Evolutionary conservation across 106 monocot species (phyloP), one percentile per base, ranked within the genome.

Genomic region (Acanthochlamys bracteata): DNA sequence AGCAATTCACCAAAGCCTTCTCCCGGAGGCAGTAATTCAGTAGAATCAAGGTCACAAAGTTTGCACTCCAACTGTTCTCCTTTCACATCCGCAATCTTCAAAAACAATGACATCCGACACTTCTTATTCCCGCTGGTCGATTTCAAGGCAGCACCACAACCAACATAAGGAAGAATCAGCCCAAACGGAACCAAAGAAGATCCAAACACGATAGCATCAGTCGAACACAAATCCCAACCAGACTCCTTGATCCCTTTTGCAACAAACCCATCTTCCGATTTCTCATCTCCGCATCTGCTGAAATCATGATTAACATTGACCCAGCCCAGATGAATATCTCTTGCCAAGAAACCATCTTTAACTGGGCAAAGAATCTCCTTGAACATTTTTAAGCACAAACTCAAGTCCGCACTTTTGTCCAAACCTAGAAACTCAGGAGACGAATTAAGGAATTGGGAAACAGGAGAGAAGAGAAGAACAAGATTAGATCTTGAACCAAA

Each of bases 21-120:
- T 67, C 39, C 69, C 2, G 11, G 24, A 6, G n/a, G 20, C 20
- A 68, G 73, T 51, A 85, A 20, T 73, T 73, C 41, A 39, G 81
- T 13, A 23, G 80, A 65, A 54, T 92, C 88, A 55, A 98, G 71
- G 17, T 84, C 76, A 27, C 88, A 88, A 41, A 74, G 75, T 74
- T 83, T 98, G 74, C 88, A 88, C 63, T 88, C 80, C 43, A 98
- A 74, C 11, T 88, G 83, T 63, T 74, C 75, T 13, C 85, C 92
- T 46, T 55, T 64, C 13, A 68, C 83, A 80, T 98, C 98, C 2
- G 66, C 53, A 21, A 98, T 83, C 58, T 74, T 77, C 25, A 92
- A 63, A 53, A 78, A 43, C 53, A 98, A n/a, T n/a, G n/a, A n/a
- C n/a, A 68, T 42, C 85, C 92, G 1, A 51, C 70, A 11, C 54